These are phyloP conservation scores for Cutaneotrichosporon dermatis DNA, from an alignment of 1,284 basidiomycete genomes.

Conservation along the genomic window DNA sequence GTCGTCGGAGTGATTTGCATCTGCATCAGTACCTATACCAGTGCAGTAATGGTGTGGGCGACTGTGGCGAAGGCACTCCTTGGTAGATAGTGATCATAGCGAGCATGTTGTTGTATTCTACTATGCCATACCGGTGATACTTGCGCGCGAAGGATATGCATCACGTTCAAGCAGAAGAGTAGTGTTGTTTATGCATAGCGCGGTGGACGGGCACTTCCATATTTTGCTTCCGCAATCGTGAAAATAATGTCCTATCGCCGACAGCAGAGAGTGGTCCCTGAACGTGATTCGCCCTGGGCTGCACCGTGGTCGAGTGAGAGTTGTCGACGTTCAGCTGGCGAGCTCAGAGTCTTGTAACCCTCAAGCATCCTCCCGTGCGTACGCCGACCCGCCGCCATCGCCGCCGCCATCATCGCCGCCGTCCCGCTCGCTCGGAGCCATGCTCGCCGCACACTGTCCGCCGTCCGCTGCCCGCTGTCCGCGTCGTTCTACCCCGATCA, in stretches of 20 bases:
- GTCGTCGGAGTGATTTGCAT: not conserved
- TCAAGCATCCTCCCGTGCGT: conserved; percentile 7
- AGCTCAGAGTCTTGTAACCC: not conserved
- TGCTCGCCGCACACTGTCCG: not conserved
- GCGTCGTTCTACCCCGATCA: too few relatives aligned
- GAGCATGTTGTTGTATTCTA: not conserved
- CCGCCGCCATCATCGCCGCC: not conserved
- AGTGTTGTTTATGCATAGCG: too few relatives aligned
- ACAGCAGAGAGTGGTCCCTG: not conserved
- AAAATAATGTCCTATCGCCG: not conserved
- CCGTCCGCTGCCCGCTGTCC: not conserved
- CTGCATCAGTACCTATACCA: not conserved
- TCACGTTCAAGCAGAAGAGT: too few relatives aligned
- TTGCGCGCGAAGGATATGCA: not conserved
- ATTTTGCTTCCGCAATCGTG: not conserved
- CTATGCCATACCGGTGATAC: not conserved
- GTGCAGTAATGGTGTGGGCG: too few relatives aligned
- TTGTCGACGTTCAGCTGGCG: conserved; percentile 1
- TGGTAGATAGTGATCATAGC: not conserved
- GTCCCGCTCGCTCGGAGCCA: too few relatives aligned
- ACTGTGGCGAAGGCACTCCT: not conserved
- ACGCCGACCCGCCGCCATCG: not conserved
- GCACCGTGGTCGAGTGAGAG: not conserved
- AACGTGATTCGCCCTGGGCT: not conserved
- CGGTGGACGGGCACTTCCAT: too few relatives aligned